Conservation (phyloP, 805 yeast genomes). For the Zygoascus flipseniorum region DNA sequence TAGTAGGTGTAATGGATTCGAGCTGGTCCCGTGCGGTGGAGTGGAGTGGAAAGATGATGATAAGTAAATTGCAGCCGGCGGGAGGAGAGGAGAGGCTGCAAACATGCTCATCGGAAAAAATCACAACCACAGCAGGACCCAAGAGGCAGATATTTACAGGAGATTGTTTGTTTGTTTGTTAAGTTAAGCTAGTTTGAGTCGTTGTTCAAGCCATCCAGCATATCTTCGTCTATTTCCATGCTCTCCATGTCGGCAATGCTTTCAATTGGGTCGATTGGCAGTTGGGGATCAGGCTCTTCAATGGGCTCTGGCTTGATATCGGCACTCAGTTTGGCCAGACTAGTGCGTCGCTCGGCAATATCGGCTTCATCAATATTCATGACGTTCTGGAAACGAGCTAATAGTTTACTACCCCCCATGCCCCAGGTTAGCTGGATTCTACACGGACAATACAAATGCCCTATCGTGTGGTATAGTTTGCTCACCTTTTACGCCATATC, state of each 20-base stretch:
- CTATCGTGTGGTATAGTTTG: too few relatives aligned
- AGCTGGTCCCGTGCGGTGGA: too few relatives aligned
- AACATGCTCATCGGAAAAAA: too few relatives aligned
- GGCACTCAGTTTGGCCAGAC: neutral
- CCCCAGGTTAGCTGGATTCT: neutral
- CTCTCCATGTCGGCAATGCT: neutral
- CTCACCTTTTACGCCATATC: constrained; percentile 19
- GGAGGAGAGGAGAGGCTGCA: too few relatives aligned
- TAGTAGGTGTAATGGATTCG: too few relatives aligned
- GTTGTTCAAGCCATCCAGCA: neutral
- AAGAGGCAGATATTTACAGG: too few relatives aligned
- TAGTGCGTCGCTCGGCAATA: neutral
- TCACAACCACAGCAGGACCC: too few relatives aligned
- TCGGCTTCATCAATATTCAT: constrained; percentile 7
- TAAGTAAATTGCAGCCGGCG: too few relatives aligned
- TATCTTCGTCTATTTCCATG: neutral
- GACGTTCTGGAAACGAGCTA: constrained; percentile 9
- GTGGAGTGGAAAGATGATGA: too few relatives aligned
- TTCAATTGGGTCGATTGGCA: neutral
- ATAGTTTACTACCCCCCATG: constrained; percentile 8
- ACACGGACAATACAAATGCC: too few relatives aligned
- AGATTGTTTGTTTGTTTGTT: too few relatives aligned
- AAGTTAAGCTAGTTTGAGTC: neutral
- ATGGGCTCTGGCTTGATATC: neutral
- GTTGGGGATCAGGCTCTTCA: neutral